Conservation (phyloP, 2,329 filamentous ascomycete genomes). For the Elsinoe fawcettii region DNA sequence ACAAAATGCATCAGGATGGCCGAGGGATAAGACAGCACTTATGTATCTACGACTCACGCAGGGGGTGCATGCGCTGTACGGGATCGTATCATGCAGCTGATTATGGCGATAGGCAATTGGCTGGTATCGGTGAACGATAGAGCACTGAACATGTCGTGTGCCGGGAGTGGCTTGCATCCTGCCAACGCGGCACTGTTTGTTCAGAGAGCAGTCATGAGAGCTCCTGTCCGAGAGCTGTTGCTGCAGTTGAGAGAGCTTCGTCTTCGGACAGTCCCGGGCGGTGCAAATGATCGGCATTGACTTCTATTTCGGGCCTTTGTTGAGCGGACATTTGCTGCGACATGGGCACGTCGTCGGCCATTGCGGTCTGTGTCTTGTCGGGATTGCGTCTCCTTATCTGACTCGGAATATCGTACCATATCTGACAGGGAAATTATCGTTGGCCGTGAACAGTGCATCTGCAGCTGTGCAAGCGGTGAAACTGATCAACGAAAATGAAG, state of each 20-base stretch:
- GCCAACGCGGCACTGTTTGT: not conserved
- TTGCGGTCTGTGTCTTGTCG: not conserved
- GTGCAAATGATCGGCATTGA: slow-evolving; percentile 5
- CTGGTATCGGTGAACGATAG: not conserved
- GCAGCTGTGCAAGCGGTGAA: slow-evolving; percentile 6
- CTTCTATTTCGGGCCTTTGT: slow-evolving; percentile 13
- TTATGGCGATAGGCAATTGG: slow-evolving; percentile 7
- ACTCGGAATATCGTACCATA: slow-evolving; percentile 13
- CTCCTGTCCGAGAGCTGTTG: too few relatives aligned
- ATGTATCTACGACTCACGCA: slow-evolving; percentile 9
- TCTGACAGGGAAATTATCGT: not conserved
- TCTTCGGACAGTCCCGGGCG: not conserved
- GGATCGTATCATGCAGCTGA: not conserved
- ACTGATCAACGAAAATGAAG: slow-evolving; percentile 12
- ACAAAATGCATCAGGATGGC: not conserved
- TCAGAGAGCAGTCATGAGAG: too few relatives aligned
- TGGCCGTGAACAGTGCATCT: slow-evolving; percentile 3
- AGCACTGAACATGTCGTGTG: not conserved
- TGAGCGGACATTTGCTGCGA: slow-evolving; percentile 12
- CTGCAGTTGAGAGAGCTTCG: not conserved
- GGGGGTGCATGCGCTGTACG: slow-evolving; percentile 1
- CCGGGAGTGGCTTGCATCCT: not conserved
- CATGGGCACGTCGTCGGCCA: not conserved
- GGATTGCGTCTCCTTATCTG: not conserved
- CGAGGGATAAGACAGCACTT: not conserved